phyloP scores from a whole-genome alignment of 1,284 basidiomycete genomes.

The Cystobasidium slooffiae region DNA sequence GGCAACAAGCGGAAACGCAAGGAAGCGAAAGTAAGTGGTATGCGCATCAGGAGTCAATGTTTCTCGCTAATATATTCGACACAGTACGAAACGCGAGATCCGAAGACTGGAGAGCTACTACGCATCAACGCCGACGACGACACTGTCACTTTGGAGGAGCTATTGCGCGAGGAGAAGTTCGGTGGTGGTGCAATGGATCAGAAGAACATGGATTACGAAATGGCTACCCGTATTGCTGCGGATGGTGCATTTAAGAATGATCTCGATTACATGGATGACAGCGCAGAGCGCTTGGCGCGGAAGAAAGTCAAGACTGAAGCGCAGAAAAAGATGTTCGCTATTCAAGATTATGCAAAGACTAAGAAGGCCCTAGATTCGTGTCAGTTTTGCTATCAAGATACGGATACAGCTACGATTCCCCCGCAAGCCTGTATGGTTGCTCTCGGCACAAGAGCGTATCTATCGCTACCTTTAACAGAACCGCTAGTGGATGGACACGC shows the following conservation, averaged over 20 bases:
- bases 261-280: constrained; percentile 94
- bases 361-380: constrained; percentile 77
- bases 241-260: constrained; percentile 87
- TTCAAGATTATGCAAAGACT: constrained; percentile 93
- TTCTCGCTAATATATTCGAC: background rate
- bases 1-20: constrained; percentile 36
- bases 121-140: constrained; percentile 87
- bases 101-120: constrained; percentile 81
- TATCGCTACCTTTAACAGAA: constrained; percentile 83
- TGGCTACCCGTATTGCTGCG: constrained; percentile 81
- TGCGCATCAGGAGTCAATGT: too few species aligned
- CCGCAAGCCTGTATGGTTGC: constrained; percentile 79
- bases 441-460: constrained; percentile 85
- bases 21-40: constrained; percentile 15
- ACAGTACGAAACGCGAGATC: constrained; percentile 82
- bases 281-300: constrained; percentile 86
- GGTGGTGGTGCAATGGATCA: constrained; percentile 84
- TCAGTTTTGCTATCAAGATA: constrained; percentile 57
- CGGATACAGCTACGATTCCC: constrained; percentile 57
- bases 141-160: constrained; percentile 78
- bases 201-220: constrained; percentile 87
- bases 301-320: constrained; percentile 94
- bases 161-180: constrained; percentile 90
- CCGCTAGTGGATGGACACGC: constrained; percentile 88
- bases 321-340: constrained; percentile 95